Evolutionary conservation across 2,329 filamentous ascomycete species (phyloP), one percentile per base, ranked within the genome.

Genomic region (Pseudocercospora vitis): DNA sequence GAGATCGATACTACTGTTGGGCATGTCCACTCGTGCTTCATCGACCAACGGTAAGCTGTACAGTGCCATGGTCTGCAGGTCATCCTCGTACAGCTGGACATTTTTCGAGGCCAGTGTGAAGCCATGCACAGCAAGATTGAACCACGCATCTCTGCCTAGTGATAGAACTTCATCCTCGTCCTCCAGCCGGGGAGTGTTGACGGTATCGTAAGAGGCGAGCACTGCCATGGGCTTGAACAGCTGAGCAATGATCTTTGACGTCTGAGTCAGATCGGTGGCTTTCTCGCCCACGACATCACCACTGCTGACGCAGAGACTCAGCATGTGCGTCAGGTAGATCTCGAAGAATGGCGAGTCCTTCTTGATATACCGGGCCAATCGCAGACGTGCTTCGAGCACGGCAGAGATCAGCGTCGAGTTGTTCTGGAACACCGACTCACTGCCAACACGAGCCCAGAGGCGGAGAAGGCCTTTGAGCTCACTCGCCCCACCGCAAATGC

Each of bases 1-100:
- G 33, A 99, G 81, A 67, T 99, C 94, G 51, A 99, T 92, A 61
- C 97, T 94, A 69, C 91, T 96, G 71, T 99, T 94, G 7, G 94
- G 81, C 67, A 95, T 86, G 63, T 96, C 91, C 24, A 89, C 87
- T 54, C 91, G 85, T 68, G 95, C 88, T 67, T 96, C 90, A 2
- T 91, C 85, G 26, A 99, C 87, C 50, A 99, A 75, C 0, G 94
- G 88, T 23, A 88, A 86, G 9, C 91, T 96, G 71, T 96, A 86
- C 48, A 90, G 83, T 1, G 95, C 92, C 68, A 99, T 85, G 29
- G 89, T 78, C 19, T 88, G 84, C 16, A 99, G 78, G 67, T 96
- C 91, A 53, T 86, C 81, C 46, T 85, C 73, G 64, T 95, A 84
- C 61, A 83, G 82, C 68, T 85, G 86, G 14, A 86, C 88, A 50